phyloP scores from a whole-genome alignment of 148 eudicot genomes.

The Rheum nobile region DNA sequence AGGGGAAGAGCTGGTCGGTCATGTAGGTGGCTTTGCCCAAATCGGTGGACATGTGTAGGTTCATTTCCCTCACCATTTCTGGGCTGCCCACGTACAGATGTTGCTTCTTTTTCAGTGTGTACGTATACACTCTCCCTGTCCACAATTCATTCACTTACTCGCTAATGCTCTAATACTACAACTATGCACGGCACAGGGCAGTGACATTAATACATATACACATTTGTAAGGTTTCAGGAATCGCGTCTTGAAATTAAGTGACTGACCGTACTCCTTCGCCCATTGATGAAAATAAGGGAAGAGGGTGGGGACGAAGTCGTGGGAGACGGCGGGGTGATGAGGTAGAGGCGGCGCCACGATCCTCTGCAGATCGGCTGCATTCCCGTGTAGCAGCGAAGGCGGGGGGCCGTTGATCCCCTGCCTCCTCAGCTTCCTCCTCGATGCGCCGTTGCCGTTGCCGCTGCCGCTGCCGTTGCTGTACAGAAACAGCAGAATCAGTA shows the following conservation, averaged over 20 bases:
- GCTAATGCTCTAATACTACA: too few relatives aligned
- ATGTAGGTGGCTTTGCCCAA: slow-evolving; percentile 67
- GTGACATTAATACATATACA: too few relatives aligned
- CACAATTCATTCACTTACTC: neutral
- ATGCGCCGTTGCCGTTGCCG: neutral
- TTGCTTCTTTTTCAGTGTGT: slow-evolving; percentile 60
- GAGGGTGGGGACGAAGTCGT: slow-evolving; percentile 56
- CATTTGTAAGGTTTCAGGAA: too few relatives aligned
- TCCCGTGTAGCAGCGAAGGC: slow-evolving; percentile 50
- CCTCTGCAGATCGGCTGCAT: slow-evolving; percentile 52
- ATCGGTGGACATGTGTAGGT: slow-evolving; percentile 31
- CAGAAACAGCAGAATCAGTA: neutral
- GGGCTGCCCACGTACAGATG: slow-evolving; percentile 60
- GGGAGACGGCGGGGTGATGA: slow-evolving; percentile 27
- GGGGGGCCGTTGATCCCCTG: slow-evolving; percentile 67
- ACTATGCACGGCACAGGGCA: too few relatives aligned
- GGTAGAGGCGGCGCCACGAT: neutral
- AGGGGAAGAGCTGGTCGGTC: slow-evolving; percentile 57
- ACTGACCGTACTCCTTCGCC: slow-evolving; percentile 53
- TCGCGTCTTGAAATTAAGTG: too few relatives aligned
- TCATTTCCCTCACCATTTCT: slow-evolving; percentile 63
- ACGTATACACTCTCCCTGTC: slow-evolving; percentile 56
- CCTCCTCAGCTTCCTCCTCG: slow-evolving; percentile 30
- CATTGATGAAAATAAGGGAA: slow-evolving; percentile 80
- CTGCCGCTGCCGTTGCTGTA: neutral